Percentiles rank a stretch among this genome's conserved stretches.
phyloP scores from a whole-genome alignment of 2,329 filamentous ascomycete genomes.

The Neofusicoccum sp. region DNA sequence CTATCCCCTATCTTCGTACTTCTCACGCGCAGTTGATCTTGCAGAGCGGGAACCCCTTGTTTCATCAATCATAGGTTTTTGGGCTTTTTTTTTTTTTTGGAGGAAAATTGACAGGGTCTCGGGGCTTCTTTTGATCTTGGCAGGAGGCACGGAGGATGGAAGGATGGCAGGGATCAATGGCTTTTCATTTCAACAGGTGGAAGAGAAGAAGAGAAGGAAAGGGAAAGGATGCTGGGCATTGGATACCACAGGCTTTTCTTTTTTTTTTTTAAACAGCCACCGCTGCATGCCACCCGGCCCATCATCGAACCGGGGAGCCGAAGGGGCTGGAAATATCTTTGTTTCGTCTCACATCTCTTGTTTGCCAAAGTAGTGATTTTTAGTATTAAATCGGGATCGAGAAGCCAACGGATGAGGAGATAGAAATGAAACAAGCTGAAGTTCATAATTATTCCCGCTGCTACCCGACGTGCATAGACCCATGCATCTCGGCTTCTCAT shows the following conservation, averaged over 20 bases:
- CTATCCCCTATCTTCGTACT: conserved; percentile 1
- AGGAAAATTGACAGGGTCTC: conserved; percentile 5
- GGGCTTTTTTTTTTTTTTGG: not conserved
- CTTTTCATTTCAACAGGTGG: conserved; percentile 4
- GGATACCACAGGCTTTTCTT: conserved; percentile 12
- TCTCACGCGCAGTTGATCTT: conserved; percentile 5
- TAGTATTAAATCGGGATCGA: conserved; percentile 4
- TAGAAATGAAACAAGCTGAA: conserved; percentile 16
- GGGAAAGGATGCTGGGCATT: conserved; percentile 9
- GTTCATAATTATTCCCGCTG: not conserved
- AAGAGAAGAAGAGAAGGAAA: not conserved
- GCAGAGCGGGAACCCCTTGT: conserved; percentile 6
- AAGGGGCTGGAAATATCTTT: conserved; percentile 1
- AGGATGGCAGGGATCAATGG: conserved; percentile 4
- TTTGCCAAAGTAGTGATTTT: conserved; percentile 13
- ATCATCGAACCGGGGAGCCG: not conserved
- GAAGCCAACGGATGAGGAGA: not conserved
- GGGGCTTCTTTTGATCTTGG: not conserved
- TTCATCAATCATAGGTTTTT: conserved; percentile 1
- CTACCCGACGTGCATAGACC: not conserved
- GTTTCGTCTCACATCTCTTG: conserved; percentile 9
- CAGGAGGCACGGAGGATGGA: not conserved
- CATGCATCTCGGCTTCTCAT: not conserved
- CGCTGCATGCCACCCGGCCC: not conserved
- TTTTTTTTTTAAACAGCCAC: not conserved